Percentiles rank a stretch among this genome's conserved stretches.
Evolutionary conservation across 1,284 basidiomycete species (phyloP).

Genomic region (Leccinum laetum): DNA sequence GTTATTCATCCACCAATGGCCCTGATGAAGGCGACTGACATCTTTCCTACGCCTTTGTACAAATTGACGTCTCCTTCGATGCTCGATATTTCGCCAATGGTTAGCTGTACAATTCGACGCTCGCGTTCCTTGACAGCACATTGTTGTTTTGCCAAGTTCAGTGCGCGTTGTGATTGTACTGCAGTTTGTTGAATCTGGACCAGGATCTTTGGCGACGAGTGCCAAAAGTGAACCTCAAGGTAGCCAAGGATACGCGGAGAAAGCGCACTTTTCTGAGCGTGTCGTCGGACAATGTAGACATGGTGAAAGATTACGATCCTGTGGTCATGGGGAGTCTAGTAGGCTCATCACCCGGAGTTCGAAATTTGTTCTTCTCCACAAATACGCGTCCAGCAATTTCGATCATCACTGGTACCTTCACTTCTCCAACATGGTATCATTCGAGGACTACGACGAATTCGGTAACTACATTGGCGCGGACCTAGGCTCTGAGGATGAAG

Average conservation of each 20-base stretch:
- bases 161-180: conserved; percentile 75
- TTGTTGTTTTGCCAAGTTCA: conserved; percentile 75
- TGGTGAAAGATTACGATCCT: conserved; percentile 14
- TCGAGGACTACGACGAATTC: conserved; percentile 90
- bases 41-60: conserved; percentile 92
- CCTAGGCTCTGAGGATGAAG: conserved; percentile 80
- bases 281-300: conserved; percentile 74
- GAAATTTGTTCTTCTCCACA: conserved; percentile 27
- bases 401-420: conserved; percentile 9
- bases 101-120: conserved; percentile 84
- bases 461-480: conserved; percentile 96
- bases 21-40: conserved; percentile 49
- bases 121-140: conserved; percentile 80
- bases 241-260: background rate
- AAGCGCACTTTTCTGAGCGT: conserved; percentile 75
- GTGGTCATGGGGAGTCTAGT: conserved; percentile 13
- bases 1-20: conserved; percentile 4
- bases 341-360: conserved; percentile 30
- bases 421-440: conserved; percentile 60
- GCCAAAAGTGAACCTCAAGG: conserved; percentile 10
- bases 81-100: conserved; percentile 71
- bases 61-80: conserved; percentile 72
- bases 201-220: conserved; percentile 63
- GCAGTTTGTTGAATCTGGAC: conserved; percentile 89
- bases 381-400: conserved; percentile 22